Base-by-base conservation (phyloP, 805 yeast genomes). In the Metschnikowia arizonensis region DNA sequence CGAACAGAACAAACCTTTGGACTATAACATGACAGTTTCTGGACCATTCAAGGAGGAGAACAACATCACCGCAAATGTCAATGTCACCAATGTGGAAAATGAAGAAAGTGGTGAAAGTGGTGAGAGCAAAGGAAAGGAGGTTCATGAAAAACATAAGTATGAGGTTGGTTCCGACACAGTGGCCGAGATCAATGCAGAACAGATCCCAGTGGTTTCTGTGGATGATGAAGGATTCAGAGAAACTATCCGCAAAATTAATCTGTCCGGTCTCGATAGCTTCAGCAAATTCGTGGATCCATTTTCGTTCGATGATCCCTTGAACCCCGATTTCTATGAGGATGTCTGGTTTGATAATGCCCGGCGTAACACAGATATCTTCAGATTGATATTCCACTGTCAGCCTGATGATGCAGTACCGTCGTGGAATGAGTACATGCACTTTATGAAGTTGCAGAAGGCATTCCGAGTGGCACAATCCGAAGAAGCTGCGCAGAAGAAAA, bases 381-480 rank as follows among this genome's bases (percentile, higher is more conserved):
- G 97, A 49, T 72, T 84, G 62, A 86, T 93, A 1, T 93, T 93
- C 75, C 90, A 90, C 52, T 81, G 88, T 50, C 99, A 95, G 60
- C 99, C 99, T 0, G 99, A 93, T 64, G 88, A 91, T 61, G 73
- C 79, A 5, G 98, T 91, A n/a, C 74, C 74, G 19, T 77, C 89
- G 0, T 93, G 99, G 99, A 77, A 77, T 46, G 96, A 88, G 46
- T 93, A 88, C 63, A 90, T 87, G 61, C 81, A 76, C 23, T 85
- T 73, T 60, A 74, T 81, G 47, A 79, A 77, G 48, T 64, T 85
- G 54, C 73, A 72, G 40, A 69, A 74, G 15, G 88, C 85, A 0
- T 88, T 88, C 58, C 49, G 50, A 28, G 48, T 64, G 25, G 62
- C 73, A 5, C 76, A 72, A 49, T 56, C 57, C 19, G 61, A 61